Evolutionary conservation across 1,284 basidiomycete species (phyloP), one percentile per base, ranked within the genome.

Genomic region (Ustilago tritici): DNA sequence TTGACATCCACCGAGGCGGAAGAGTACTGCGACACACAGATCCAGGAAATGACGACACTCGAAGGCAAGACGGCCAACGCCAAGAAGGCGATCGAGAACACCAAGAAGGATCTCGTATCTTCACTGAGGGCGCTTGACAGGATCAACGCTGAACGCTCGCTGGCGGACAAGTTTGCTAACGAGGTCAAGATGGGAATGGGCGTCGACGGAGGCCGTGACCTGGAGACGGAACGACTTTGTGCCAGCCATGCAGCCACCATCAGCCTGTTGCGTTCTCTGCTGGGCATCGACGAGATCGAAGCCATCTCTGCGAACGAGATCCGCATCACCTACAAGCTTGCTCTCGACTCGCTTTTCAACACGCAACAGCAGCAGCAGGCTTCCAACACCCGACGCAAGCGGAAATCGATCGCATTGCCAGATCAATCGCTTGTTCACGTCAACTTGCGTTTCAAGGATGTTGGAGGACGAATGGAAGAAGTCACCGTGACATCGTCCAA

Each of bases 161-260:
- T 76, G 17, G 82, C 80, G 0, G 82, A 83, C 57, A 82, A 80
- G 65, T 73, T 67, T 43, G 82, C 82, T 36, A 79, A 76, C 64
- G 80, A 83, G 49, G 82, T 78, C 46, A 72, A 74, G 75, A 63
- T 80, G 56, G 80, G 82, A 34, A 77, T 76, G 70, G 78, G 80
- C 14, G 72, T 76, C 23, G 78, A 80, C 36, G 75, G 78, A 23
- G 78, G 78, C 1, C 74, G 82, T 35, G 82, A 83, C 38, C 71
- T 81, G 56, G 76, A 80, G 64, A 75, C 77, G 12, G 82, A 83
- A 61, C 68, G 78, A 15, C 63, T 80, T 17, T 83, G 81, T 46
- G 76, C 76, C 50, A 78, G 73, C 53, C 73, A 79, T 56, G 58
- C 67, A 9, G 63, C 73, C 32, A 76, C 73, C 28, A 69, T 79